A percentile compares a stretch with the other conserved stretches of the same genome.
phyloP scores from a whole-genome alignment of 305 asterid genomes.

The Fraxinus baroniana region DNA sequence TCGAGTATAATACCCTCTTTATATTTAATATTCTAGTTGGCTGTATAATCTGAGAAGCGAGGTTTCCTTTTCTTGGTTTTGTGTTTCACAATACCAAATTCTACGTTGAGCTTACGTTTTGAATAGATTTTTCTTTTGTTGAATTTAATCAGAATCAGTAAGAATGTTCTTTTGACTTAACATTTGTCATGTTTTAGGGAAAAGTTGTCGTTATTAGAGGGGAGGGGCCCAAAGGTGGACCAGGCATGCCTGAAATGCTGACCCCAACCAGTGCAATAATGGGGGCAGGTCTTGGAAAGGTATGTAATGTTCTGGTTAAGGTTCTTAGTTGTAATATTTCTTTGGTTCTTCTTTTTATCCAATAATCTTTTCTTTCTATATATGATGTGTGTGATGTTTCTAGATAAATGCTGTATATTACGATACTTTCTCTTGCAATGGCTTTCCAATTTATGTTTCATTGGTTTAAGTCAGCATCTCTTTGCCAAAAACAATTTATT shows the following conservation, averaged over 20 bases:
- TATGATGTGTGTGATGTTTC: not conserved
- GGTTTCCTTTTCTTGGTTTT: not conserved
- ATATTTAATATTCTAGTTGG: not conserved
- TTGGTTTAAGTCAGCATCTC: not conserved
- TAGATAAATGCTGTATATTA: not conserved
- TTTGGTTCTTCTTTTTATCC: slow-evolving; percentile 3
- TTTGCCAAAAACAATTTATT: not conserved
- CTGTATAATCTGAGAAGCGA: not conserved
- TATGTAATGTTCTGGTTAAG: slow-evolving; percentile 20
- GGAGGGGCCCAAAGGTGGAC: slow-evolving; percentile 99
- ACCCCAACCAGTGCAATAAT: slow-evolving; percentile 98
- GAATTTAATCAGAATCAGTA: not conserved
- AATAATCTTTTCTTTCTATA: not conserved
- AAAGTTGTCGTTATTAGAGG: slow-evolving; percentile 93
- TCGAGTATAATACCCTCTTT: not conserved
- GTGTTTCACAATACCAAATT: not conserved
- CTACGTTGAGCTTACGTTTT: not conserved
- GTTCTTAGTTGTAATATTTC: not conserved
- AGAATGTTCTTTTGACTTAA: not conserved
- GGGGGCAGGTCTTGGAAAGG: slow-evolving; percentile 99
- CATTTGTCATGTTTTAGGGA: slow-evolving; percentile 54
- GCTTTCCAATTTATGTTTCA: not conserved
- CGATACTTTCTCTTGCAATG: not conserved
- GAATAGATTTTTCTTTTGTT: not conserved
- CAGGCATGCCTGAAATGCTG: slow-evolving; percentile 99